These are phyloP conservation scores for Alisma plantagoaquatica DNA, from an alignment of 106 monocot genomes.

Conservation along the genomic window DNA sequence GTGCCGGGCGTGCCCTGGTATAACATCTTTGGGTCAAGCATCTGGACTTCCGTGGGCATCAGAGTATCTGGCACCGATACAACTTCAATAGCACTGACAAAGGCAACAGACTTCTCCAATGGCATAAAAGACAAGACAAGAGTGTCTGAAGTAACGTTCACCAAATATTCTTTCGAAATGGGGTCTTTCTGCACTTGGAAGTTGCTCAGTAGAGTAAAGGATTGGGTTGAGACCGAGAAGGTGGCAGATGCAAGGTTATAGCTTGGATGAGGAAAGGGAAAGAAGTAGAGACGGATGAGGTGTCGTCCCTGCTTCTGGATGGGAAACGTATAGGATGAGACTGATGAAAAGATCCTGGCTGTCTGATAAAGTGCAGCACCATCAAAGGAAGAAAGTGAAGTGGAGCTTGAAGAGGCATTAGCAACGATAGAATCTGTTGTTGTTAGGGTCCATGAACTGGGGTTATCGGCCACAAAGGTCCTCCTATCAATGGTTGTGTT, in stretches of 20 bases:
- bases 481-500: constrained; percentile 17
- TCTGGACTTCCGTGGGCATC: constrained; percentile 24
- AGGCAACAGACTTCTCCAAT: constrained; percentile 23
- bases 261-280: constrained; percentile 29
- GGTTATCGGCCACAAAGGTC: constrained; percentile 39
- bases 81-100: constrained; percentile 61
- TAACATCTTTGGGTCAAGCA: constrained; percentile 9
- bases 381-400: constrained; percentile 19
- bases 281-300: constrained; percentile 66
- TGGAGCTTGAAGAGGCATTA: constrained; percentile 20
- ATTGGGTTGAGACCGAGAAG: constrained; percentile 33
- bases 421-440: constrained; percentile 12
- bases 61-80: constrained; percentile 55
- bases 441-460: constrained; percentile 14
- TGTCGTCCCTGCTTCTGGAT: constrained; percentile 41
- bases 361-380: constrained; percentile 33
- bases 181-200: constrained; percentile 13
- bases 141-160: constrained; percentile 21
- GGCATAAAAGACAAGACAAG: constrained; percentile 31
- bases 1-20: constrained; percentile 25
- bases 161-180: constrained; percentile 33
- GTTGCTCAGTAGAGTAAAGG: constrained; percentile 20
- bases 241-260: constrained; percentile 29
- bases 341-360: constrained; percentile 39
- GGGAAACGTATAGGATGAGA: constrained; percentile 40